A percentile compares a stretch with the other conserved stretches of the same genome.
Evolutionary conservation across 2,329 filamentous ascomycete genomes (phyloP).

Genomic region (Didymella pomorum): DNA sequence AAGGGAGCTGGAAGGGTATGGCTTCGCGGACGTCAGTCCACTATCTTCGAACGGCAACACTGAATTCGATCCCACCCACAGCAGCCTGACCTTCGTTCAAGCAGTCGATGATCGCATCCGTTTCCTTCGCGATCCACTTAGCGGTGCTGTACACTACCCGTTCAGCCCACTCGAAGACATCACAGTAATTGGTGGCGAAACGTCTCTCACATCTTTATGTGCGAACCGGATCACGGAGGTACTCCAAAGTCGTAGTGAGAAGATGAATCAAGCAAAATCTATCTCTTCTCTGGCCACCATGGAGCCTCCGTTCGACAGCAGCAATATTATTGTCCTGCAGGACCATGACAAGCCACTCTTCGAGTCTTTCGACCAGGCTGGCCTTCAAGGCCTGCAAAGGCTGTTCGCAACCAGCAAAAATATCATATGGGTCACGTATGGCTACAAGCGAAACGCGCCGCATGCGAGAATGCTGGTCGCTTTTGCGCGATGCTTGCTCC

Average conservation of each 20-base stretch:
- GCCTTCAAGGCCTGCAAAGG: constrained; percentile 6
- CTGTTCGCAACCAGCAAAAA: constrained; percentile 6
- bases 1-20: too few species aligned
- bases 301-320: neutral
- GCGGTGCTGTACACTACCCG: accelerated
- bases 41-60: too few species aligned
- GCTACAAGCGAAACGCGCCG: constrained; percentile 10
- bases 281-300: neutral
- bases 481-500: constrained; percentile 8
- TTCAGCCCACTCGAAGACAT: neutral
- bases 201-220: neutral
- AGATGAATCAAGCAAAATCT: neutral
- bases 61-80: too few species aligned
- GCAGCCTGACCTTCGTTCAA: too few species aligned
- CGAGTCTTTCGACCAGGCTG: neutral
- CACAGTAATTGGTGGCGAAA: constrained; percentile 1
- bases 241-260: neutral
- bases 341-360: constrained; percentile 12
- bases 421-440: constrained; percentile 25
- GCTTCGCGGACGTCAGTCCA: too few species aligned
- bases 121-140: constrained; percentile 10
- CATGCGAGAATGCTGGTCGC: constrained; percentile 23
- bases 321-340: neutral
- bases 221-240: neutral
- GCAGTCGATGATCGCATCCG: constrained; percentile 15